A percentile compares a stretch with the other conserved stretches of the same genome.
Conservation (phyloP, 371 early-diverging fungal species). For the Actinomucor elegans region DNA sequence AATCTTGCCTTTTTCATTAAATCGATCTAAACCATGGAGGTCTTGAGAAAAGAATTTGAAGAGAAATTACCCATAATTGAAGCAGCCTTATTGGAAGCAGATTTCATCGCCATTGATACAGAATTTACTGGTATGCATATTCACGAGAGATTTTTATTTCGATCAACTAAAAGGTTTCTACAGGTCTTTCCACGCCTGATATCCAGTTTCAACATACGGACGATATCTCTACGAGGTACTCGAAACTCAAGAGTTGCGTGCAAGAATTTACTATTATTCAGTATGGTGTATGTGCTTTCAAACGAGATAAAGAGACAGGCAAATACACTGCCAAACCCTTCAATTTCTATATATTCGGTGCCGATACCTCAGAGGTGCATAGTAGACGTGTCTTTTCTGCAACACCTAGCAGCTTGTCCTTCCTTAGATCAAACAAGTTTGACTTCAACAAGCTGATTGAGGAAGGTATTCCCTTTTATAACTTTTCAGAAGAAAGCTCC, state of each 20-base stretch:
- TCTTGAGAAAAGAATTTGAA: constrained; percentile 64
- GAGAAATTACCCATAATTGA: constrained; percentile 53
- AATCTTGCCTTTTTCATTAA: too few relatives aligned
- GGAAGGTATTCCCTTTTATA: constrained; percentile 47
- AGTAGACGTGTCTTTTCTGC: constrained; percentile 59
- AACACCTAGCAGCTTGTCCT: constrained; percentile 62
- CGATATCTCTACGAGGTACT: constrained; percentile 58
- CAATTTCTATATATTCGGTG: constrained; percentile 86
- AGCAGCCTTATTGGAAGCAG: constrained; percentile 64
- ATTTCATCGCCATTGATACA: constrained; percentile 81
- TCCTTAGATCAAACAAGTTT: constrained; percentile 59
- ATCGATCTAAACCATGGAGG: constrained; percentile 66
- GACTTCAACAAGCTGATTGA: constrained; percentile 74
- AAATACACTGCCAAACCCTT: constrained; percentile 74
- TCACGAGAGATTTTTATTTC: too few relatives aligned
- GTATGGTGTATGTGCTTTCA: constrained; percentile 80
- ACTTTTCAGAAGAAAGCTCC: constrained; percentile 34
- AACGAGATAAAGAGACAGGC: constrained; percentile 33
- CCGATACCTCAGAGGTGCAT: constrained; percentile 24
- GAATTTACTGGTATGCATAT: constrained; percentile 74
- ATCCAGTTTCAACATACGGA: constrained; percentile 31
- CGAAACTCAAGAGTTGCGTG: constrained; percentile 53
- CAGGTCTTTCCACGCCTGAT: constrained; percentile 31
- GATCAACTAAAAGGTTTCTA: too few relatives aligned
- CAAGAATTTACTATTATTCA: constrained; percentile 67